These are phyloP conservation scores for Endothia cerciana DNA, from an alignment of 2,329 filamentous ascomycete species.

Conservation along the genomic window DNA sequence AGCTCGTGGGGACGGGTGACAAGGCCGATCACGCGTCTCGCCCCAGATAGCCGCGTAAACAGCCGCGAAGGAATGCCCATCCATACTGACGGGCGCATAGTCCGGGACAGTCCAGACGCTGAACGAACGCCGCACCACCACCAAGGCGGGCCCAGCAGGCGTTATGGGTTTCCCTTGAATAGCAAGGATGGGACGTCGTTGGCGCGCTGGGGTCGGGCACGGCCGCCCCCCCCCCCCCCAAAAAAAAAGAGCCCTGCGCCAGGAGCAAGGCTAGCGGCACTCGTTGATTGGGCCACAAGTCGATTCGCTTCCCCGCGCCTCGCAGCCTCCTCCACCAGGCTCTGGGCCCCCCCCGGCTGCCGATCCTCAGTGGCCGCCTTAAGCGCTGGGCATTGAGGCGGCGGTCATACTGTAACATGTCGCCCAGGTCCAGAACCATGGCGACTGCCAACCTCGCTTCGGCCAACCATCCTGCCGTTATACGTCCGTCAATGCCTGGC, in stretches of 20 bases:
- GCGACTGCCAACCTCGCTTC: too few species aligned
- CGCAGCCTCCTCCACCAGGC: constrained; percentile 3
- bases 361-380: constrained; percentile 6
- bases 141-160: background rate
- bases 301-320: background rate
- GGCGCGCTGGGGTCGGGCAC: too few species aligned
- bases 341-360: background rate
- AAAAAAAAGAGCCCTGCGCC: background rate
- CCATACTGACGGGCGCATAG: background rate
- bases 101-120: background rate
- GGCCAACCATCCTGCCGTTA: too few species aligned
- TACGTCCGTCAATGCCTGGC: too few species aligned
- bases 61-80: background rate
- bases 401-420: too few species aligned
- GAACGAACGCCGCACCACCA: background rate
- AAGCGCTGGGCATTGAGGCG: background rate
- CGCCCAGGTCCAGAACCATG: too few species aligned
- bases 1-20: background rate
- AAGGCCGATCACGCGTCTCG: background rate
- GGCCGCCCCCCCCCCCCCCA: background rate
- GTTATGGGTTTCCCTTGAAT: too few species aligned
- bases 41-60: background rate
- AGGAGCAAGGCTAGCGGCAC: background rate
- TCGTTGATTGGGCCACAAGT: constrained; percentile 1
- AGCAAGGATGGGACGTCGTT: too few species aligned